Conservation (phyloP, 352 stramenopile genomes). For the Phytophthora lateralis region DNA sequence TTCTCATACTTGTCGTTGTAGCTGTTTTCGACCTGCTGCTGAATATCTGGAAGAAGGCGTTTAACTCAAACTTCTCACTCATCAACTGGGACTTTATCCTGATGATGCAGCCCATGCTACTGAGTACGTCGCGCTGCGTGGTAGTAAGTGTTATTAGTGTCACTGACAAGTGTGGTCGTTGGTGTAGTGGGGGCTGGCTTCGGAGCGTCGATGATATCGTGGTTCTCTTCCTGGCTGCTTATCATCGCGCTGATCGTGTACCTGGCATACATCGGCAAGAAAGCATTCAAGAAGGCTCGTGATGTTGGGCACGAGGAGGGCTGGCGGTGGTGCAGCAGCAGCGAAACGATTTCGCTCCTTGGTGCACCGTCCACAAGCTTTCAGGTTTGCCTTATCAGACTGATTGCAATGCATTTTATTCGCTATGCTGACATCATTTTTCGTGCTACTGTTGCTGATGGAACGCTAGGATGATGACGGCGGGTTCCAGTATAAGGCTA, state of each 20-base stretch:
- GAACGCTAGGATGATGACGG: conserved; percentile 31
- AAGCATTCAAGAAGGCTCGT: conserved; percentile 75
- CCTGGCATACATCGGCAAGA: conserved; percentile 77
- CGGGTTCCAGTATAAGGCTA: conserved; percentile 33
- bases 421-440: not conserved
- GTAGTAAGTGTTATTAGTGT: not conserved
- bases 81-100: conserved; percentile 96
- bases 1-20: conserved; percentile 14
- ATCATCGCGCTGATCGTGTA: conserved; percentile 83
- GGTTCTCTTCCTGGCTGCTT: conserved; percentile 84
- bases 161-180: conserved; percentile 1
- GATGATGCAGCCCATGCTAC: conserved; percentile 91
- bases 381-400: conserved; percentile 19
- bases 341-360: conserved; percentile 37
- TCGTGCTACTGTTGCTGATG: not conserved
- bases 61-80: conserved; percentile 60
- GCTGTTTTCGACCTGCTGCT: conserved; percentile 37
- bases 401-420: not conserved
- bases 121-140: conserved; percentile 28
- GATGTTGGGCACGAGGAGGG: conserved; percentile 85
- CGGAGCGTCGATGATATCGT: conserved; percentile 89
- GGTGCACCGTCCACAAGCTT: conserved; percentile 35
- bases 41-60: conserved; percentile 42
- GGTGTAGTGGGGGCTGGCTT: conserved; percentile 41
- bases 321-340: conserved; percentile 38